These are phyloP conservation scores for Lepiota brunneoincarnata DNA, from an alignment of 768 basidiomycete genomes.

Conservation along the genomic window DNA sequence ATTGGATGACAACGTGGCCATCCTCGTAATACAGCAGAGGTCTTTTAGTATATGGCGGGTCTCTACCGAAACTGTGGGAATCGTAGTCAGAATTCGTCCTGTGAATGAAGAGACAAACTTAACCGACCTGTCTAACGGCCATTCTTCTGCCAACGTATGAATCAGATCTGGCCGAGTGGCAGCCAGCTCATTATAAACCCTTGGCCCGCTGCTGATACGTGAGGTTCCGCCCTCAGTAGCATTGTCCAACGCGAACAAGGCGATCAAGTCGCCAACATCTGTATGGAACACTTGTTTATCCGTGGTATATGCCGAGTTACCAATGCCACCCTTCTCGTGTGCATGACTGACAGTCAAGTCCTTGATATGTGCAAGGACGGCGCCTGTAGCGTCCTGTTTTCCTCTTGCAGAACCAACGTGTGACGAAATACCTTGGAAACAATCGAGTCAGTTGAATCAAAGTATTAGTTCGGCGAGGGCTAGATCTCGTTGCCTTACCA, in stretches of 20 bases:
- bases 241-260: constrained; percentile 37
- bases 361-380: constrained; percentile 45
- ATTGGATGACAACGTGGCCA: constrained; percentile 40
- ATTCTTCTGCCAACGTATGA: constrained; percentile 36
- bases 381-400: constrained; percentile 40
- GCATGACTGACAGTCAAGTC: constrained; percentile 42
- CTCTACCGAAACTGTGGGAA: constrained; percentile 32
- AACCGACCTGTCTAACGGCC: constrained; percentile 38
- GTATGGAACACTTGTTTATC: constrained; percentile 52
- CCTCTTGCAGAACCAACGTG: constrained; percentile 43
- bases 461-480: background rate
- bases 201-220: constrained; percentile 39
- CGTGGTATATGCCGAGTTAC: constrained; percentile 44
- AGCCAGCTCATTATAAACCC: constrained; percentile 46
- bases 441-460: background rate
- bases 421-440: constrained; percentile 38
- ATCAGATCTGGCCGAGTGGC: constrained; percentile 43
- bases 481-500: constrained; percentile 23
- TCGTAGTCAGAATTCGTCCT: background rate
- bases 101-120: background rate
- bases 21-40: constrained; percentile 40
- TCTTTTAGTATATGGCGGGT: constrained; percentile 32
- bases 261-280: constrained; percentile 44
- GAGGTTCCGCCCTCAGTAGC: constrained; percentile 44
- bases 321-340: constrained; percentile 37